Evolutionary conservation across 305 asterid genomes (phyloP).

Genomic region (Striga hermonthica): DNA sequence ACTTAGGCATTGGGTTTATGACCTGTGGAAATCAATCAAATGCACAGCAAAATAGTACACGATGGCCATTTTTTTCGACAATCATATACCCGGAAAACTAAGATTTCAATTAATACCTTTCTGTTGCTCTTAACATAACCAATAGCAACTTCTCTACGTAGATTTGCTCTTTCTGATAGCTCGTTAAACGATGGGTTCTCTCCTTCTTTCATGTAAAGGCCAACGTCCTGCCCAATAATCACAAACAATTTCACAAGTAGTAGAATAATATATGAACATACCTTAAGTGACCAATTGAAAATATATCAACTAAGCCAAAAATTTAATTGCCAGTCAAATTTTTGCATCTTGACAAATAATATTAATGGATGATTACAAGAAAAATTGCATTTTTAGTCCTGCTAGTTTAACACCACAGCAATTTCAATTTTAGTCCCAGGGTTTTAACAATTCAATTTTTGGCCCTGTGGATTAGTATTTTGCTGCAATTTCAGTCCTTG

Average conservation of each 20-base stretch:
- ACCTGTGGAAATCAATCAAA: conserved; percentile 46
- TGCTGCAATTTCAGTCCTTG: no score
- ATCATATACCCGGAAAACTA: conserved; percentile 20
- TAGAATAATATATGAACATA: no score
- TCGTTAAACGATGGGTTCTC: conserved; percentile 79
- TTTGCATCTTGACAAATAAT: no score
- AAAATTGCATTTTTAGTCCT: no score
- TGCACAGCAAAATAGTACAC: neutral
- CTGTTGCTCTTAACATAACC: conserved; percentile 76
- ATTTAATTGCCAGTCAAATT: no score
- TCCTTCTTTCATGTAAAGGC: conserved; percentile 75
- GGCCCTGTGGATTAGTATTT: no score
- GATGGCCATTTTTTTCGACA: neutral
- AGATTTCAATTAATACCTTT: conserved; percentile 42
- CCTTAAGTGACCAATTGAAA: neutral
- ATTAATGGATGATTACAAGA: no score
- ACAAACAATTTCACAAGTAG: conserved; percentile 16
- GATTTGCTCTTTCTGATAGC: conserved; percentile 82
- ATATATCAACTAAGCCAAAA: neutral
- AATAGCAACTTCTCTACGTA: conserved; percentile 90
- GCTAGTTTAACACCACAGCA: no score
- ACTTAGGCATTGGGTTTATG: conserved; percentile 77
- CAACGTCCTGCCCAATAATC: conserved; percentile 52
- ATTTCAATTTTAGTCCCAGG: no score
- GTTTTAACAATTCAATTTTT: no score